phyloP scores from a whole-genome alignment of 1,284 basidiomycete genomes.

The Stygiomarasmius scandens region DNA sequence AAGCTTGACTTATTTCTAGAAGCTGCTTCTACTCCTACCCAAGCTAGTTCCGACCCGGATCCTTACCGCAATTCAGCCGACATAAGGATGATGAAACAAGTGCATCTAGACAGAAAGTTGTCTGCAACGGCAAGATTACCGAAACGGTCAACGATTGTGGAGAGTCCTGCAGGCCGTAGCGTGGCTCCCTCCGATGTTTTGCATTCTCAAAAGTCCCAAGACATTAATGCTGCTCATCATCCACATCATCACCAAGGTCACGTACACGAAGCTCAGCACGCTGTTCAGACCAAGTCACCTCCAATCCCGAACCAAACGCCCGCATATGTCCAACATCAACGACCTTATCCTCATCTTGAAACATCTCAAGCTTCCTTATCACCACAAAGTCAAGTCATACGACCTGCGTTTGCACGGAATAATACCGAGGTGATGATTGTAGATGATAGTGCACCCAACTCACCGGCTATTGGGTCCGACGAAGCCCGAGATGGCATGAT shows the following conservation, averaged over 20 bases:
- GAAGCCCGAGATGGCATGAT: constrained; percentile 37
- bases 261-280: constrained; percentile 26
- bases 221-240: constrained; percentile 7
- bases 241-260: constrained; percentile 5
- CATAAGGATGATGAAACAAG: constrained; percentile 92
- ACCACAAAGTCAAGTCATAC: constrained; percentile 52
- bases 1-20: constrained; percentile 22
- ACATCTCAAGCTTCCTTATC: constrained; percentile 1
- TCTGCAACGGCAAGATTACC: constrained; percentile 92
- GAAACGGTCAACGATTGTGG: constrained; percentile 93
- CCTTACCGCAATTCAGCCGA: constrained; percentile 87
- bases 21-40: constrained; percentile 32
- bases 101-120: constrained; percentile 92
- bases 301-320: constrained; percentile 38
- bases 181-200: constrained; percentile 38
- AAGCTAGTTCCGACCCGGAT: constrained; percentile 47
- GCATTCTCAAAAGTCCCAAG: constrained; percentile 29
- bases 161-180: constrained; percentile 90
- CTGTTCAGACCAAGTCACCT: constrained; percentile 41
- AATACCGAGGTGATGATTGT: constrained; percentile 91
- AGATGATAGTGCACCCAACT: constrained; percentile 79
- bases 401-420: constrained; percentile 77
- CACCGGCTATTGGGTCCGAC: constrained; percentile 57
- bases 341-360: constrained; percentile 3
- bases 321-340: constrained; percentile 37